phyloP scores from a whole-genome alignment of 192 early-diverging fungal genomes.

The Linnemannia zychae region DNA sequence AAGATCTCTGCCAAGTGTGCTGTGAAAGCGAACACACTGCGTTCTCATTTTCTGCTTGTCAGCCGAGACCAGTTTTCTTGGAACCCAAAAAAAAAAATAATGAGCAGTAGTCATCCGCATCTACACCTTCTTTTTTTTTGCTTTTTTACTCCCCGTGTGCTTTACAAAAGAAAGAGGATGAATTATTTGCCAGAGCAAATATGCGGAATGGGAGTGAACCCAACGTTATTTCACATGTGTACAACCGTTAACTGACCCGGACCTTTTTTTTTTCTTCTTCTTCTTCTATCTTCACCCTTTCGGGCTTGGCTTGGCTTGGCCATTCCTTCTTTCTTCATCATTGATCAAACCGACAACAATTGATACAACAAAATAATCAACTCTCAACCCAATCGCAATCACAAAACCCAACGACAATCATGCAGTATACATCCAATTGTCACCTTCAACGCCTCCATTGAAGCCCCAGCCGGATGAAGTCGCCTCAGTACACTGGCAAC shows the following conservation, averaged over 20 bases:
- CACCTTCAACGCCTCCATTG: conserved; percentile 48
- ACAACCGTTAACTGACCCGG: not conserved
- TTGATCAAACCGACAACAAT: not conserved
- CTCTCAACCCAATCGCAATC: no score
- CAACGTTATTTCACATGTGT: not conserved
- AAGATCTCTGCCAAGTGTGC: not conserved
- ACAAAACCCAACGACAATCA: not conserved
- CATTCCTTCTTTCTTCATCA: not conserved
- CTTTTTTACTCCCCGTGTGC: not conserved
- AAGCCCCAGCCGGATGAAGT: conserved; percentile 59
- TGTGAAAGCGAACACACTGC: not conserved
- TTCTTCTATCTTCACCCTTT: not conserved
- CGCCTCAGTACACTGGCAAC: conserved; percentile 59
- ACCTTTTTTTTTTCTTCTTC: not conserved
- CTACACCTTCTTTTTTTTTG: not conserved
- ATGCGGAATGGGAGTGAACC: conserved; percentile 1
- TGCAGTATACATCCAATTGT: conserved; percentile 60
- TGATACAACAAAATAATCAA: not conserved
- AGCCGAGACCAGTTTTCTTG: not conserved
- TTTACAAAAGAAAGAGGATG: conserved; percentile 12
- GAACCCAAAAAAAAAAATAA: not conserved
- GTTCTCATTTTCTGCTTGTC: not conserved
- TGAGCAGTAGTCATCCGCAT: not conserved
- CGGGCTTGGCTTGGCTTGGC: not conserved
- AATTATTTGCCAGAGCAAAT: conserved; percentile 41